Evolutionary conservation across 257 asterid species (phyloP), one percentile per base, ranked within the genome.

Genomic region (Solanum piurae): DNA sequence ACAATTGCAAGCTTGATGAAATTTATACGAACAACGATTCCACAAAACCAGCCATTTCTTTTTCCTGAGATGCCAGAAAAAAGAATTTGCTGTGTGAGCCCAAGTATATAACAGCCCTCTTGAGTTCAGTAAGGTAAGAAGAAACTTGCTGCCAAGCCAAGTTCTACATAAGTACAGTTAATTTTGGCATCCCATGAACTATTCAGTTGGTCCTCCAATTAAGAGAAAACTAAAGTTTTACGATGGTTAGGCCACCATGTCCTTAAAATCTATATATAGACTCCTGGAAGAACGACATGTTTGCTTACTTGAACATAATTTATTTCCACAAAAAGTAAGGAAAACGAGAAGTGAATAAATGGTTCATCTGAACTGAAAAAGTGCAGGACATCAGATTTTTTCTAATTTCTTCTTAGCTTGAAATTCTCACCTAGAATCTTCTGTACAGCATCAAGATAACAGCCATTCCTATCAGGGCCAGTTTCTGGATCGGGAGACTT

Each of bases 1-100:
- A 96, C 92, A 85, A 94, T 90, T 83, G 94, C 98, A 5, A 90
- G 0, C 90, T 96, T 94, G 88, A 89, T 88, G 83, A 89, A 92
- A 62, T 71, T 92, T 71, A 91, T 62, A 66, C 91, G 88, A 69
- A 93, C 86, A 69, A 93, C 33, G 40, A 95, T 62, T 36, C 94
- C 95, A 87, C 95, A 90, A 12, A 93, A 87, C 94, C 92, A 87
- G 14, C 87, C 94, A 58, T 87, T 88, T 89, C 29, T 91, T 88
- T 92, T 91, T 40, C 98, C 98, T 95, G 87, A 88, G 83, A 90
- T 71, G 40, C 64, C 64, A 79, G 38, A 79, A 79, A 23, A 44
- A 9, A 27, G 40, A 64, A 44, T 25, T 44, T 23, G 60, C 5
- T 52, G 71, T 16, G 86, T 55, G 31, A 23, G 86, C 34, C 33